These are phyloP conservation scores for Fusarium euwallaceae DNA, from an alignment of 2,329 filamentous ascomycete species.

Conservation along the genomic window DNA sequence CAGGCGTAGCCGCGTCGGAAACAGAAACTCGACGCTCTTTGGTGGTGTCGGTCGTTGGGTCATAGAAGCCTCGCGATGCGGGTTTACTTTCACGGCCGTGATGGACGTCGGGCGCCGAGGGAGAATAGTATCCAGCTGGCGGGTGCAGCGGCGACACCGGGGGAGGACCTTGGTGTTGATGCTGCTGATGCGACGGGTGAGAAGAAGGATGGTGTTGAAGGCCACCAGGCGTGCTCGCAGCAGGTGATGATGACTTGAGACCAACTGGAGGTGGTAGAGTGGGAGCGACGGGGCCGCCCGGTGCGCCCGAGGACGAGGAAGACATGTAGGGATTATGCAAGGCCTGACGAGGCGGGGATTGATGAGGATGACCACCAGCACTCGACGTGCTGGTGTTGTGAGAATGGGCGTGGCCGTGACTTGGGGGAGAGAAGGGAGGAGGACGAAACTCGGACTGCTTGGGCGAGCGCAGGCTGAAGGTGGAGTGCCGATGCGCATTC, in stretches of 20 bases:
- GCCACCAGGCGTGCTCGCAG: conserved; percentile 27
- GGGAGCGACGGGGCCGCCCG: conserved; percentile 49
- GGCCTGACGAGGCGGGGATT: conserved; percentile 49
- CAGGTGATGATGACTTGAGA: conserved; percentile 42
- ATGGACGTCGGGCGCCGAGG: conserved; percentile 46
- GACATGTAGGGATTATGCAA: conserved; percentile 54
- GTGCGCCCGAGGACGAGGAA: conserved; percentile 49
- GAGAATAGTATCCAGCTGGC: conserved; percentile 57
- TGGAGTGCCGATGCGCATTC: conserved; percentile 56
- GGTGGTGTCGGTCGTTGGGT: conserved; percentile 65
- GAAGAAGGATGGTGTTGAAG: conserved; percentile 50
- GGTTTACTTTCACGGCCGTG: conserved; percentile 55
- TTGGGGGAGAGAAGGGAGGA: conserved; percentile 48
- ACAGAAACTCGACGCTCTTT: conserved; percentile 59
- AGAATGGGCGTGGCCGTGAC: conserved; percentile 41
- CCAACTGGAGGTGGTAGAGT: conserved; percentile 49
- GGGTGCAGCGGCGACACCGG: conserved; percentile 60
- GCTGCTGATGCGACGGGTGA: conserved; percentile 47
- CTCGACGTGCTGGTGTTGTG: conserved; percentile 45
- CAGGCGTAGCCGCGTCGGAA: conserved; percentile 52
- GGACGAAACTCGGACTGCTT: conserved; percentile 58
- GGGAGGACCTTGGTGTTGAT: conserved; percentile 43
- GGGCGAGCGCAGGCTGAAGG: conserved; percentile 65
- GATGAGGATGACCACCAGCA: conserved; percentile 49
- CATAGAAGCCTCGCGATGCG: conserved; percentile 64